Evolutionary conservation across 345 rosid species (phyloP).

Genomic region (Diplotaxis tenuifolia): DNA sequence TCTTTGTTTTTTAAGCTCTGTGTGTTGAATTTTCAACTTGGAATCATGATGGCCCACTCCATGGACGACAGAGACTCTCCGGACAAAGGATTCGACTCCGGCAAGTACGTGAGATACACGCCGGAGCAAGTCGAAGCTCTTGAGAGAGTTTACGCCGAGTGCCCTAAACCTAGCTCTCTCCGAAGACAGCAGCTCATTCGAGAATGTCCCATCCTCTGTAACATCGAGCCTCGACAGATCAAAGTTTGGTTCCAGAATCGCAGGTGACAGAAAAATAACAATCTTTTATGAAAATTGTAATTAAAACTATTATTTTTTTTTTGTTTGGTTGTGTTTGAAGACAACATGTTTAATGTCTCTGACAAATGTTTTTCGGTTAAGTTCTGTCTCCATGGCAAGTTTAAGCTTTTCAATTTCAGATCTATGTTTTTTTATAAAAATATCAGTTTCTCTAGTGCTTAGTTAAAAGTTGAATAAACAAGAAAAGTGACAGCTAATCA

Average conservation of each 20-base stretch:
- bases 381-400: background rate
- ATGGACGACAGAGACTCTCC: constrained; percentile 41
- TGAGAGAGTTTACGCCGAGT: constrained; percentile 42
- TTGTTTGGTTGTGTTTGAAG: constrained; percentile 22
- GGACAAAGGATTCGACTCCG: constrained; percentile 37
- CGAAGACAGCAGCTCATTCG: constrained; percentile 42
- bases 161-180: constrained; percentile 42
- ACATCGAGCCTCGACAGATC: constrained; percentile 43
- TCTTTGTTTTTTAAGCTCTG: background rate
- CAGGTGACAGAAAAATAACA: constrained; percentile 15
- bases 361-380: constrained; percentile 23
- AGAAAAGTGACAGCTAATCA: constrained; percentile 36
- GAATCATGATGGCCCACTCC: constrained; percentile 37
- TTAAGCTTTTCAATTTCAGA: constrained; percentile 32
- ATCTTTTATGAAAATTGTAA: background rate
- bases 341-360: constrained; percentile 19
- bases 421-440: constrained; percentile 10
- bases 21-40: background rate
- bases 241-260: constrained; percentile 48
- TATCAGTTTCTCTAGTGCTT: background rate
- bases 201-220: constrained; percentile 36
- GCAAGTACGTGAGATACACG: constrained; percentile 42
- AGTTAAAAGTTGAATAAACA: background rate
- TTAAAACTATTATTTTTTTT: background rate
- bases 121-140: constrained; percentile 45